Evolutionary conservation across 1,284 basidiomycete genomes (phyloP).

Genomic region (Puccinia novopanici): DNA sequence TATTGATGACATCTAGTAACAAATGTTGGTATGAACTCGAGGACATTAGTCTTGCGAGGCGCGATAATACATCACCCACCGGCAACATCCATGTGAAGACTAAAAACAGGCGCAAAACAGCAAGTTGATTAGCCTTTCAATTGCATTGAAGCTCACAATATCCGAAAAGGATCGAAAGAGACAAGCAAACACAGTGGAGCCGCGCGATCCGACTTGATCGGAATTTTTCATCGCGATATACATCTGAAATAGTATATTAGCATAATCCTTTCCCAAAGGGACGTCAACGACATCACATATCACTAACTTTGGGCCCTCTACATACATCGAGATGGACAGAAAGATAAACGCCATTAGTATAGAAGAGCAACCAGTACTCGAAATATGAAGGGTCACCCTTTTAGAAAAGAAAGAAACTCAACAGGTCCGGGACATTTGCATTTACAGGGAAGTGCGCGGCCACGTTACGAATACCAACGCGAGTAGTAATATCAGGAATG

Average conservation of each 20-base stretch:
- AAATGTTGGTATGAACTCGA: neutral
- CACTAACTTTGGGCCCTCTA: too few species aligned
- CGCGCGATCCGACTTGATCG: conserved; percentile 53
- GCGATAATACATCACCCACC: conserved; percentile 55
- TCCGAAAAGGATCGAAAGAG: neutral
- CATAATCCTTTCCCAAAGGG: too few species aligned
- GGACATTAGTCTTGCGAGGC: neutral
- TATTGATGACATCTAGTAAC: conserved; percentile 55
- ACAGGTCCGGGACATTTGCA: conserved; percentile 56
- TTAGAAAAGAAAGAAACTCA: conserved; percentile 37
- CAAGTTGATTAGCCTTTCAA: neutral
- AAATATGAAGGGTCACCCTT: neutral
- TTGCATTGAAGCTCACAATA: neutral
- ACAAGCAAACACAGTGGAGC: conserved; percentile 53
- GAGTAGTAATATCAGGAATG: conserved; percentile 55
- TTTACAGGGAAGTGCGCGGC: conserved; percentile 55
- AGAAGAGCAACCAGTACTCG: neutral
- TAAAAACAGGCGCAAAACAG: neutral
- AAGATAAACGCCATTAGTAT: neutral
- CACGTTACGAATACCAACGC: conserved; percentile 55
- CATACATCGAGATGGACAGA: neutral
- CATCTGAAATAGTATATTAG: conserved; percentile 53
- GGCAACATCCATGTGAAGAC: too few species aligned
- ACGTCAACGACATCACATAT: too few species aligned
- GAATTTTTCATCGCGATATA: conserved; percentile 56